Conservation (phyloP, 179 eudicot genomes). For the Beta macrorhiza region DNA sequence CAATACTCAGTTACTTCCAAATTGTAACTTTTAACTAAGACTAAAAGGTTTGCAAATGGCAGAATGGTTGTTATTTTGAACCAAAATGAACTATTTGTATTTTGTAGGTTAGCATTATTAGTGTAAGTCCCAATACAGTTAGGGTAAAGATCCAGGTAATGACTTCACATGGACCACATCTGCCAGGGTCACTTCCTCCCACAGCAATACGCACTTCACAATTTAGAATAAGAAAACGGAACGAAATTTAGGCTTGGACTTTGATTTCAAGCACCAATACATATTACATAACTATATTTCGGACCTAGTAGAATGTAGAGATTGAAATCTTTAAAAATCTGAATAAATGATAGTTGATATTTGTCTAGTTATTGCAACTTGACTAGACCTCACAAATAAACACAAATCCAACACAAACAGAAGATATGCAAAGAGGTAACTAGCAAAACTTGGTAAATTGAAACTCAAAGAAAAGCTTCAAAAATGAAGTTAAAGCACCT, state of each 20-base stretch:
- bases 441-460: background rate
- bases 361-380: background rate
- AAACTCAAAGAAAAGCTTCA: conserved; percentile 5
- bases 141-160: background rate
- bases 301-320: background rate
- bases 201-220: background rate
- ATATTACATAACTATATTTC: background rate
- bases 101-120: background rate
- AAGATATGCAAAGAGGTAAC: background rate
- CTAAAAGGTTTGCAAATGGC: background rate
- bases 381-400: background rate
- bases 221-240: background rate
- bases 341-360: background rate
- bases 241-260: background rate
- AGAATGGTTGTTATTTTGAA: background rate
- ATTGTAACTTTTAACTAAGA: background rate
- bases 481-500: conserved; percentile 42
- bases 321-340: background rate
- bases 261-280: background rate
- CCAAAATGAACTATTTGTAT: background rate
- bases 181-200: background rate
- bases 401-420: background rate
- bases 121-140: background rate
- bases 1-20: background rate
- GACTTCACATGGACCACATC: background rate